Percentiles rank a stretch among this genome's conserved stretches.
phyloP scores from a whole-genome alignment of 768 basidiomycete species.

The Serendipita sp. region DNA sequence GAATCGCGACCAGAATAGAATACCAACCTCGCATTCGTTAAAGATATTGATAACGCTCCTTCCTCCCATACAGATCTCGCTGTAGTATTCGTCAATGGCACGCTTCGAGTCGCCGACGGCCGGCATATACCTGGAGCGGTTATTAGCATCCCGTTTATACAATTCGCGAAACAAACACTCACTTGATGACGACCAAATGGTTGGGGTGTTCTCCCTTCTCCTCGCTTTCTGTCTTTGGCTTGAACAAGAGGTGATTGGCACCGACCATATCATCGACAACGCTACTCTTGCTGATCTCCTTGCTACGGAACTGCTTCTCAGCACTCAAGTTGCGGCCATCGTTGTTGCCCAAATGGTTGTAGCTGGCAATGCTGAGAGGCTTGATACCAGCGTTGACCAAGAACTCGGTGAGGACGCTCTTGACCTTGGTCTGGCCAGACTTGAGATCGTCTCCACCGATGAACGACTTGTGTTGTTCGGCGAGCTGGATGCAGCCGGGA shows the following conservation, averaged over 20 bases:
- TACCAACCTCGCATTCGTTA: conserved; percentile 82
- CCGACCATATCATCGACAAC: conserved; percentile 98
- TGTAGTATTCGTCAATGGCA: conserved; percentile 99
- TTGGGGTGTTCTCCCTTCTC: conserved; percentile 93
- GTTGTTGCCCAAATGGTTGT: conserved; percentile 98
- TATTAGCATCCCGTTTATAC: background rate
- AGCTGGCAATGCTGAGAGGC: conserved; percentile 89
- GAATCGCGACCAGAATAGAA: background rate
- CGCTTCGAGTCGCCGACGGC: conserved; percentile 95
- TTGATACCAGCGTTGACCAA: conserved; percentile 98
- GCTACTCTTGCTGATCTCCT: conserved; percentile 94
- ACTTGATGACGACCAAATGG: conserved; percentile 94
- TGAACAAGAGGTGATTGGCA: conserved; percentile 78
- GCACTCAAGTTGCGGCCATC: conserved; percentile 86
- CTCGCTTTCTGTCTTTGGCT: conserved; percentile 39
- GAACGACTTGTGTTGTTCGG: conserved; percentile 77
- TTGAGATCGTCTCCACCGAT: conserved; percentile 98
- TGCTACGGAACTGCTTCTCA: conserved; percentile 88
- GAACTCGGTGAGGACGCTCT: conserved; percentile 94
- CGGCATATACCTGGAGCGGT: conserved; percentile 22
- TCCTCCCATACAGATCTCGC: conserved; percentile 94
- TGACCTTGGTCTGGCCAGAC: conserved; percentile 94
- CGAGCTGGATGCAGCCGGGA: conserved; percentile 83
- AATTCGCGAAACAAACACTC: conserved; percentile 28
- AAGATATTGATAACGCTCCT: conserved; percentile 90